phyloP scores from a whole-genome alignment of 495 filamentous ascomycete genomes.

The Penicillium antarcticum region DNA sequence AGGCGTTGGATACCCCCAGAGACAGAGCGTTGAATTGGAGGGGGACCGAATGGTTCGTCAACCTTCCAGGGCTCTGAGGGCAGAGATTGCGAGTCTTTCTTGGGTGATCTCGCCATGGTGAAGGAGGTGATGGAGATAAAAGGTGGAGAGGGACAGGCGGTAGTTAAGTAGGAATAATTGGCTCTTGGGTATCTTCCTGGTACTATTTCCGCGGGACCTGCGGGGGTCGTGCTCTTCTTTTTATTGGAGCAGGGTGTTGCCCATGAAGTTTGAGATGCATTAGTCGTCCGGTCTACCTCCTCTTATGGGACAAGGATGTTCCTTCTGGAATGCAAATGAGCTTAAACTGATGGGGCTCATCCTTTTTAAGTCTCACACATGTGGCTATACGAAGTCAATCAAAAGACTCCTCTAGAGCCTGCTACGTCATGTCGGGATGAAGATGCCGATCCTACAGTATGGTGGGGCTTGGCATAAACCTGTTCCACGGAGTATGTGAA shows the following conservation, averaged over 20 bases:
- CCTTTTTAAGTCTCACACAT: too few species aligned
- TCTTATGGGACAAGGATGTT: not conserved
- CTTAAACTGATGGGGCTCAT: not conserved
- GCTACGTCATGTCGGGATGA: constrained; percentile 26
- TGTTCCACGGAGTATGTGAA: not conserved
- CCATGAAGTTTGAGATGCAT: constrained; percentile 2
- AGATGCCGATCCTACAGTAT: constrained; percentile 15
- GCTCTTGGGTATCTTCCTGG: not conserved
- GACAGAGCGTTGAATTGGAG: constrained; percentile 27
- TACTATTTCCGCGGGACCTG: constrained; percentile 15
- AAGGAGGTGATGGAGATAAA: not conserved
- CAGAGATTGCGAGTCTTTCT: constrained; percentile 25
- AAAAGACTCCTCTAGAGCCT: not conserved
- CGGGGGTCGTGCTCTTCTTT: not conserved
- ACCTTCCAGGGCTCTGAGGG: constrained; percentile 34
- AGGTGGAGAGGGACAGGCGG: not conserved
- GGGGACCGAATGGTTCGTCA: constrained; percentile 40
- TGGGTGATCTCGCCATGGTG: constrained; percentile 30
- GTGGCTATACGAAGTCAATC: too few species aligned
- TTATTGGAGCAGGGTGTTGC: constrained; percentile 10
- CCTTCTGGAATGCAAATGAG: not conserved
- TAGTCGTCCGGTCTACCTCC: not conserved
- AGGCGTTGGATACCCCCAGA: constrained; percentile 35
- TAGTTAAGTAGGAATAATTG: constrained; percentile 8
- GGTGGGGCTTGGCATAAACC: not conserved